Percentiles rank a stretch among this genome's conserved stretches.
Conservation (phyloP, 495 filamentous ascomycete species). For the Penicillium taxi region DNA sequence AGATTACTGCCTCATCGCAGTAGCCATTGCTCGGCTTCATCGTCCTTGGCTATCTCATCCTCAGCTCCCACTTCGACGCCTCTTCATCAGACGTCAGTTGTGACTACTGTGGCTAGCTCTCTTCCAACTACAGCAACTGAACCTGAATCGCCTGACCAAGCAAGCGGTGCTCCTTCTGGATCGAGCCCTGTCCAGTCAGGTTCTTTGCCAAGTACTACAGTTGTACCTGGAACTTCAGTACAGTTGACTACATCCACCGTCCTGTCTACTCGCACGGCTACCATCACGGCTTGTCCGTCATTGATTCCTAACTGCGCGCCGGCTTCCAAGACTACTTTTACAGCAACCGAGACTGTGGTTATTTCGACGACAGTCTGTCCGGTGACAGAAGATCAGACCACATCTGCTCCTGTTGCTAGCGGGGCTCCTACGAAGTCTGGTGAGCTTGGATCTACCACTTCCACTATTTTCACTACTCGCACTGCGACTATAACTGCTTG, state of each 20-base stretch:
- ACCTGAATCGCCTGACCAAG: no score
- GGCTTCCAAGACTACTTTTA: neutral
- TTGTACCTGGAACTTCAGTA: no score
- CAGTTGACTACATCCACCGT: constrained; percentile 1
- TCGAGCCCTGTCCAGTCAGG: neutral
- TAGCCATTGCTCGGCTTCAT: constrained; percentile 1
- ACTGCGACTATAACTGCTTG: constrained; percentile 3
- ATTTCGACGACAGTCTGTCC: neutral
- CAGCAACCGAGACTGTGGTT: neutral
- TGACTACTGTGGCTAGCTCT: neutral
- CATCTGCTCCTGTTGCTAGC: neutral
- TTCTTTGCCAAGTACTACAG: no score
- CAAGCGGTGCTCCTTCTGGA: no score
- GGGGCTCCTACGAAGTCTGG: neutral
- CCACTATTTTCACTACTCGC: constrained; percentile 1
- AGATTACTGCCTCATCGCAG: neutral
- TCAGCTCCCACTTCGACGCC: constrained; percentile 1
- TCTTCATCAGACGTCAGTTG: neutral
- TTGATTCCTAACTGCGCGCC: neutral
- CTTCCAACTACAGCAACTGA: neutral
- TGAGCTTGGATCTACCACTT: constrained; percentile 1
- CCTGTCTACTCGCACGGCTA: neutral
- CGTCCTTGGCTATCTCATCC: constrained; percentile 1
- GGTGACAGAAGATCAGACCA: neutral
- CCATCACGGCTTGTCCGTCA: neutral